Evolutionary conservation across 2,329 filamentous ascomycete species (phyloP).

Genomic region (Hymenoscyphus albidus): DNA sequence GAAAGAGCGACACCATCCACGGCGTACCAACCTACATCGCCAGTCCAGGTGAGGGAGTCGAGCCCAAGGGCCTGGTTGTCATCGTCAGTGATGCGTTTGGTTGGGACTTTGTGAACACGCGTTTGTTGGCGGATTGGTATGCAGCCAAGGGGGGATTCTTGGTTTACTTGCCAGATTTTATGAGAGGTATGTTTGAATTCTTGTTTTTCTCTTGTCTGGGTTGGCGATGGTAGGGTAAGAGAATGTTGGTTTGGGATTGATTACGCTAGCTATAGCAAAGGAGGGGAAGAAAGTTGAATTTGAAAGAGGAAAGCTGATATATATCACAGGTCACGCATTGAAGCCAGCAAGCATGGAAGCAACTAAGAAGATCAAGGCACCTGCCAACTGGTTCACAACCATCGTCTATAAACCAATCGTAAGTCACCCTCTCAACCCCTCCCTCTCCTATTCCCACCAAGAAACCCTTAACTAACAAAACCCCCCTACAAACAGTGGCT

Average conservation of each 20-base stretch:
- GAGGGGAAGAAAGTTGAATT: background rate
- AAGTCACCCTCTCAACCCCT: background rate
- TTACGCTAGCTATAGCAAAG: background rate
- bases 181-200: conserved; percentile 38
- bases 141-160: conserved; percentile 42
- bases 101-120: conserved; percentile 46
- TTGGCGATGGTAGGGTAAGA: background rate
- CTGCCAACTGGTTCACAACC: conserved; percentile 23
- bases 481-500: conserved; percentile 32
- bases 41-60: conserved; percentile 31
- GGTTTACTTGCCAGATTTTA: conserved; percentile 51
- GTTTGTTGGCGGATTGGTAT: conserved; percentile 47
- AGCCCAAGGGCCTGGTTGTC: conserved; percentile 43
- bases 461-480: background rate
- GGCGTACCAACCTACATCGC: conserved; percentile 44
- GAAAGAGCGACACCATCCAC: conserved; percentile 41
- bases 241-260: no score
- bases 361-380: conserved; percentile 23
- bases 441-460: background rate
- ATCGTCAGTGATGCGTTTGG: conserved; percentile 50
- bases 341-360: conserved; percentile 12
- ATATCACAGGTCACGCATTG: conserved; percentile 20
- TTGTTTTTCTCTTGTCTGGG: background rate
- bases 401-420: conserved; percentile 28
- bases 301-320: background rate